A percentile compares a stretch with the other conserved stretches of the same genome.
These are phyloP conservation scores for Toxicodendron radicans DNA, from an alignment of 345 rosid genomes.

Conservation along the genomic window DNA sequence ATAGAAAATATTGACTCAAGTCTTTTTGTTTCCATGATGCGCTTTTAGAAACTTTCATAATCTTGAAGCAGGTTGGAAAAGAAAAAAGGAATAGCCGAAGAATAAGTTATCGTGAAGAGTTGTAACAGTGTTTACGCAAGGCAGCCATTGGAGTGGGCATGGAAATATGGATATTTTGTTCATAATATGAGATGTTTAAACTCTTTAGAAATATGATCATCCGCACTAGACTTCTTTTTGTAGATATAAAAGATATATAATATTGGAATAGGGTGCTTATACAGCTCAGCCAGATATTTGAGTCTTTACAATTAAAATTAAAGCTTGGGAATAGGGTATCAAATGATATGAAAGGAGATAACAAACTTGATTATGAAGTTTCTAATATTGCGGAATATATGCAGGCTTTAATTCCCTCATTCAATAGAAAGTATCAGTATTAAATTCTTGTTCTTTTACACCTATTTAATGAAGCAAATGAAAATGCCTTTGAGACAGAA, in stretches of 20 bases:
- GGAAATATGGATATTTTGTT: neutral
- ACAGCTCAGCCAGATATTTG: neutral
- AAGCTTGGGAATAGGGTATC: neutral
- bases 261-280: neutral
- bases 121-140: constrained; percentile 13
- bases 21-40: neutral
- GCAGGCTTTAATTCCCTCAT: neutral
- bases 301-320: neutral
- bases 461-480: neutral
- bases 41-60: neutral
- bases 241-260: no score
- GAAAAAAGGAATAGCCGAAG: constrained; percentile 19
- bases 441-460: no score
- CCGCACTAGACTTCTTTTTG: no score
- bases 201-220: neutral
- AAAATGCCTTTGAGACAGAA: no score
- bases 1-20: neutral
- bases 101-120: constrained; percentile 8
- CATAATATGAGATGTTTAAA: neutral
- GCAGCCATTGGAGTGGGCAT: neutral
- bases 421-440: neutral
- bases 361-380: neutral
- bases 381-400: neutral
- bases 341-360: neutral
- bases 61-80: constrained; percentile 27